Conservation (phyloP, 306 rosid species). For the Cyamopsis tetragonoloba region DNA sequence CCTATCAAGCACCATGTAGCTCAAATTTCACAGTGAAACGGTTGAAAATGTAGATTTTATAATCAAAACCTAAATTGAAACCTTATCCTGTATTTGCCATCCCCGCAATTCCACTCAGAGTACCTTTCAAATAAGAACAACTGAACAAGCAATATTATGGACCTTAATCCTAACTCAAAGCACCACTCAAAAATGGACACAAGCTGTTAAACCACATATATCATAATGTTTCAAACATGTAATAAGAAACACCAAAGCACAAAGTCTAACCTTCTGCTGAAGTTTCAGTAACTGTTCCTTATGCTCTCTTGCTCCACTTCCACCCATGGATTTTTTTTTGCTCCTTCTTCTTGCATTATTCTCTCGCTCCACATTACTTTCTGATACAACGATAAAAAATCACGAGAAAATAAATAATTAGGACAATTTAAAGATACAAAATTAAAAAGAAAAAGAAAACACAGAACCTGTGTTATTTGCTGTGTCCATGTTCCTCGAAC, state of each 20-base stretch:
- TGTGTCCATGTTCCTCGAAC: constrained; percentile 11
- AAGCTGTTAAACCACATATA: constrained; percentile 1
- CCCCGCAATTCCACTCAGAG: not conserved
- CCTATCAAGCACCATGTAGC: not conserved
- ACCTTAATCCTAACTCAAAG: not conserved
- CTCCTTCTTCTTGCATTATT: constrained; percentile 24
- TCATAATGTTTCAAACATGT: not conserved
- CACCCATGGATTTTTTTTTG: constrained; percentile 29
- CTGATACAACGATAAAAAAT: constrained; percentile 26
- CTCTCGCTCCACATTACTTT: constrained; percentile 28
- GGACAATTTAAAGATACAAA: not conserved
- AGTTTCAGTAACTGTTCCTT: constrained; percentile 66
- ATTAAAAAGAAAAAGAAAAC: not conserved
- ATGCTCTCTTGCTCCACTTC: constrained; percentile 55
- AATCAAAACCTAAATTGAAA: constrained; percentile 16
- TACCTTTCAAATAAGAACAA: constrained; percentile 14
- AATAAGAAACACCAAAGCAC: not conserved
- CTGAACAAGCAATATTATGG: constrained; percentile 8
- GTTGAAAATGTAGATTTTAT: not conserved
- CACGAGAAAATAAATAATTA: not conserved
- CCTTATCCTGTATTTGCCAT: not conserved
- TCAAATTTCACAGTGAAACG: constrained; percentile 1
- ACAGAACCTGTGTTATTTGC: constrained; percentile 19
- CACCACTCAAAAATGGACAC: not conserved
- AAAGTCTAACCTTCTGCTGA: constrained; percentile 49